A percentile compares a stretch with the other conserved stretches of the same genome.
These are phyloP conservation scores for Dunaliella primolecta DNA, from an alignment of 139 green algal species.

Conservation along the genomic window DNA sequence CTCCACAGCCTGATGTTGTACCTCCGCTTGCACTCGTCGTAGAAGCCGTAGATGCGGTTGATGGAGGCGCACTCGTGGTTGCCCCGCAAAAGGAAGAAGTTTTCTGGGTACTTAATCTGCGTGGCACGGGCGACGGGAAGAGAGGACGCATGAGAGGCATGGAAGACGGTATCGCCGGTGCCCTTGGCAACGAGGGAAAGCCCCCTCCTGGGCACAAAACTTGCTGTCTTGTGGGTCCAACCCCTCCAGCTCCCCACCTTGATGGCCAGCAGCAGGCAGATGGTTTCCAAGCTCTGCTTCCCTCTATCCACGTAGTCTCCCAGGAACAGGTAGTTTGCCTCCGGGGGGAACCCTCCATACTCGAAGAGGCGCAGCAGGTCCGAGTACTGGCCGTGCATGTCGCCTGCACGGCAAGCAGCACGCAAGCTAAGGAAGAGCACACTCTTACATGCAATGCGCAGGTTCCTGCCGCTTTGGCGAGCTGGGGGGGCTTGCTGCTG, in stretches of 20 bases:
- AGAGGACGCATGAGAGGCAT: conserved; percentile 4
- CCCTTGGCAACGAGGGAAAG: too few species aligned
- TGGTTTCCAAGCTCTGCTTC: conserved; percentile 98
- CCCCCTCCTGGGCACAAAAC: too few species aligned
- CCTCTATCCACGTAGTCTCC: conserved; percentile 99
- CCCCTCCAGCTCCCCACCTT: conserved; percentile 74
- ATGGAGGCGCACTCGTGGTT: conserved; percentile 92
- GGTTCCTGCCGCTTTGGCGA: background rate
- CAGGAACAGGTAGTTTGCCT: conserved; percentile 99
- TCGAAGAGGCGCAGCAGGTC: conserved; percentile 98
- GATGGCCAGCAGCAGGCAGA: conserved; percentile 97
- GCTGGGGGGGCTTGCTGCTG: too few species aligned
- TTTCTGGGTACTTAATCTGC: conserved; percentile 99
- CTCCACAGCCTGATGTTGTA: conserved; percentile 99
- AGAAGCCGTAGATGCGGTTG: conserved; percentile 99
- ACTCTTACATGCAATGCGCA: background rate
- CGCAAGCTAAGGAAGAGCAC: background rate
- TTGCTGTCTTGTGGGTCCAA: too few species aligned
- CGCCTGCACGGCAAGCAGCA: conserved; percentile 51
- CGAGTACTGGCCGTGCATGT: conserved; percentile 99
- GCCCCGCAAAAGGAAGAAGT: conserved; percentile 98
- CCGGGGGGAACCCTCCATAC: conserved; percentile 97
- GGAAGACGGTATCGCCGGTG: background rate
- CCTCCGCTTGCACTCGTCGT: conserved; percentile 98
- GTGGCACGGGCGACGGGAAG: conserved; percentile 2